Evolutionary conservation across 2,329 filamentous ascomycete genomes (phyloP).

Genomic region (Botryotinia calthae): DNA sequence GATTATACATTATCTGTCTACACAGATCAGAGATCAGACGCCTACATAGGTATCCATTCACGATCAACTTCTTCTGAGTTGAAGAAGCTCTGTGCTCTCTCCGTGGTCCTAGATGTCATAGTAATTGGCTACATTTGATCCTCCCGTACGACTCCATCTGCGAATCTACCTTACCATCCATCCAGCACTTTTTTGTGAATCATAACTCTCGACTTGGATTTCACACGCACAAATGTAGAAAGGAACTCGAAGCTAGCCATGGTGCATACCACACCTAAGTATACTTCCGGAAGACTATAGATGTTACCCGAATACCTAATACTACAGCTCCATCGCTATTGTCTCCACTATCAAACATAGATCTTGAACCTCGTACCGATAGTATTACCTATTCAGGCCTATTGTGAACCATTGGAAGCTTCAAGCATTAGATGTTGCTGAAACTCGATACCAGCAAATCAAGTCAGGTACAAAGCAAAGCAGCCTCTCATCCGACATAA

Average conservation of each 20-base stretch:
- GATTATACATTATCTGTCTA: neutral
- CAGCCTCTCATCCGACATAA: neutral
- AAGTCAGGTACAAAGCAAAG: neutral
- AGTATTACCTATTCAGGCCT: neutral
- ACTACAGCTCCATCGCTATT: neutral
- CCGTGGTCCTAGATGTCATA: neutral
- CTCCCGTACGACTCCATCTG: neutral
- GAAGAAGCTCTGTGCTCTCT: neutral
- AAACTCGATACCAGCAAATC: neutral
- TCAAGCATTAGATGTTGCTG: neutral
- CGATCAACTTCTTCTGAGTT: neutral
- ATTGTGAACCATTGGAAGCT: neutral
- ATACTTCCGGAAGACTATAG: slow-evolving; percentile 4
- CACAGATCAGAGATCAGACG: neutral
- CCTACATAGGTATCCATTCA: neutral
- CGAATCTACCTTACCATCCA: neutral
- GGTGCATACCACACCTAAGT: neutral
- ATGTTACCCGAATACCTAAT: slow-evolving; percentile 8
- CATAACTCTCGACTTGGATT: neutral
- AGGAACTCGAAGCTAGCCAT: neutral
- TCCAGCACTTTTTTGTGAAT: neutral
- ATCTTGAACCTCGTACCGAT: neutral
- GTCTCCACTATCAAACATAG: slow-evolving; percentile 10
- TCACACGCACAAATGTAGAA: neutral
- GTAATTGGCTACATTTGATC: neutral